Evolutionary conservation across 78 protist genomes (phyloP).

Genomic region (Dictyostelium citrinum): DNA sequence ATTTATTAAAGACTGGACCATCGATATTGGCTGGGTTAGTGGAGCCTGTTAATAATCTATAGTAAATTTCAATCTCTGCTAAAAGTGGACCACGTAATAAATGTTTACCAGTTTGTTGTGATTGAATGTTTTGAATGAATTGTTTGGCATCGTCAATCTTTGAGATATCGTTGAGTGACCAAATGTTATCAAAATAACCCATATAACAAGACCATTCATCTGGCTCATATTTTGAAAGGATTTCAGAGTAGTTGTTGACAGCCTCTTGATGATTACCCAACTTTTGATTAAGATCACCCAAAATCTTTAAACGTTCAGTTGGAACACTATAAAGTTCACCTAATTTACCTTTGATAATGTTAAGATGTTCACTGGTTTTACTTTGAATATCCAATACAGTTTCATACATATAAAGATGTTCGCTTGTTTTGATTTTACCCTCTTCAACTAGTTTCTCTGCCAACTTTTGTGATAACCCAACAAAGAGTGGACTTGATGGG

Average conservation of each 20-base stretch:
- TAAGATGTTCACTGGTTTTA: constrained; percentile 1
- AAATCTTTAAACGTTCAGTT: constrained; percentile 49
- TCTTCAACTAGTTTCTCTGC: constrained; percentile 40
- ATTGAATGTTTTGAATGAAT: constrained; percentile 9
- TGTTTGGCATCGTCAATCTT: background rate
- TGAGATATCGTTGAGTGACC: background rate
- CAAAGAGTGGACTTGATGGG: background rate
- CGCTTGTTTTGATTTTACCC: constrained; percentile 10
- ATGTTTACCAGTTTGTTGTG: background rate
- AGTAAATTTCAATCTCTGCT: constrained; percentile 40
- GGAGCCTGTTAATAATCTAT: background rate
- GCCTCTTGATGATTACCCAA: constrained; percentile 19
- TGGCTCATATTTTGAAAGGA: constrained; percentile 50
- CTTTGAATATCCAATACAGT: constrained; percentile 7
- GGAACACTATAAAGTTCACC: constrained; percentile 45
- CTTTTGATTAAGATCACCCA: background rate
- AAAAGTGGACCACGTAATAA: constrained; percentile 49
- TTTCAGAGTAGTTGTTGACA: constrained; percentile 15
- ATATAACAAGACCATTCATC: constrained; percentile 76
- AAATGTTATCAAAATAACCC: constrained; percentile 30
- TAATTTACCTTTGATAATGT: constrained; percentile 25
- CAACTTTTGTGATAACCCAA: constrained; percentile 11
- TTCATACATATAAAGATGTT: constrained; percentile 39
- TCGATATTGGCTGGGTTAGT: background rate
- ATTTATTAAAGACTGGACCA: background rate